Base-by-base conservation (phyloP, 495 filamentous ascomycete genomes). In the Lichina pygmaea region DNA sequence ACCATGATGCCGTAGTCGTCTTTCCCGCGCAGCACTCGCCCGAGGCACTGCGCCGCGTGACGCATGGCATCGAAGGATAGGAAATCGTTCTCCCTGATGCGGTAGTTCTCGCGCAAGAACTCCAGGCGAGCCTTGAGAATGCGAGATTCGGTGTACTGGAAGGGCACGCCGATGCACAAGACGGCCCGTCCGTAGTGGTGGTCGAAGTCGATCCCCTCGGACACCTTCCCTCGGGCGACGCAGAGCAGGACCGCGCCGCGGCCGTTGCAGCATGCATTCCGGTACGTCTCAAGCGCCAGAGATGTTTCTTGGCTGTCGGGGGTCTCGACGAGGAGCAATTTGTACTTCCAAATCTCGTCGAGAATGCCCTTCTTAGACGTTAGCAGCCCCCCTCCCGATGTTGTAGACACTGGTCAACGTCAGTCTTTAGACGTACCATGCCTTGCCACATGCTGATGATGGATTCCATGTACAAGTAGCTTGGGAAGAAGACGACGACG, bases 1-100 rank as follows among this genome's bases (percentile, higher is more conserved):
- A 99, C 85, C 89, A 99, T 99, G 58, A 95, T 77, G 3, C 91
- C 91, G 61, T 99, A 99, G 57, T 99, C 89, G 56, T 95, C 89
- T 58, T 97, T 97, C 34, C 89, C 91, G 49, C 91, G 71, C 30
- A 99, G 66, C 13, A 99, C 91, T 54, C 91, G 86, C 17, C 91
- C 91, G 0, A 99, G 67, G 51, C 91, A 99, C 55, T 99, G 91
- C 11, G 91, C 85, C 38, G 89, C 91, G 55, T 99, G 91, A 30
- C 91, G 72, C 86, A 95, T 99, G 16, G 89, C 91, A 57, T 95
- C 89, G 71, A 95, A 99, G 34, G 91, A 95, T 2, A 99, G 62
- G 57, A 99, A 99, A 55, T 99, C 91, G 53, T 91, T 93, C 59
- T 95, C 91, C 40, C 82, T 72, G 58, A 99, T 99, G 41, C 85